These are phyloP conservation scores for Candolleomyces efflorescens DNA, from an alignment of 768 basidiomycete genomes.

Conservation along the genomic window DNA sequence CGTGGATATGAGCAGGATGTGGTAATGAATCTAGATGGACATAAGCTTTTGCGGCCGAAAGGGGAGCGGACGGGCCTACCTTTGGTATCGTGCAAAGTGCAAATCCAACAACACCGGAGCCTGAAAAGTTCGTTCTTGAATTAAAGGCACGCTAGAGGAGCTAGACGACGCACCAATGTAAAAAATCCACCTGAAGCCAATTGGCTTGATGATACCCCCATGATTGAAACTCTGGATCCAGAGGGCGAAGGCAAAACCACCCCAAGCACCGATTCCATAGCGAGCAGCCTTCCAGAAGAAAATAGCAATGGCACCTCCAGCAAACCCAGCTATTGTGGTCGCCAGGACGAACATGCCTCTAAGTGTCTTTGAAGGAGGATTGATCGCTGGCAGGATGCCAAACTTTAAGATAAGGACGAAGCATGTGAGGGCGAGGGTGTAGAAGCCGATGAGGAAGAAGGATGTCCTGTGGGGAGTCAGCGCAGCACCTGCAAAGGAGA, in stretches of 20 bases:
- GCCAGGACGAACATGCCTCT: constrained; percentile 91
- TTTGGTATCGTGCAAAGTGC: constrained; percentile 80
- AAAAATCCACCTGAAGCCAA: constrained; percentile 86
- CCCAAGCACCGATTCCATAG: constrained; percentile 80
- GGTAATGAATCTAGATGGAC: constrained; percentile 63
- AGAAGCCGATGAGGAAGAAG: constrained; percentile 91
- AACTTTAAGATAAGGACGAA: constrained; percentile 84
- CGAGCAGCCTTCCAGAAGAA: constrained; percentile 92
- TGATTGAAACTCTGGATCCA: constrained; percentile 84
- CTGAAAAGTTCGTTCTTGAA: constrained; percentile 32
- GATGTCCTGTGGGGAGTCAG: constrained; percentile 61
- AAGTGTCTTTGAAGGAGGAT: constrained; percentile 72
- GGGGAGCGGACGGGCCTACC: constrained; percentile 25
- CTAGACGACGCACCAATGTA: constrained; percentile 58
- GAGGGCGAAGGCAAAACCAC: constrained; percentile 82
- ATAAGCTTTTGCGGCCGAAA: constrained; percentile 15
- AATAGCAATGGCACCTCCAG: constrained; percentile 81
- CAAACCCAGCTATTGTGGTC: constrained; percentile 71
- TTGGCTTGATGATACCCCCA: constrained; percentile 74
- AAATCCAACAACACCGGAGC: constrained; percentile 72
- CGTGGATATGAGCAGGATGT: constrained; percentile 81
- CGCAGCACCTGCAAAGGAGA: background rate
- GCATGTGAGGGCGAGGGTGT: constrained; percentile 81
- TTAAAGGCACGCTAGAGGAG: constrained; percentile 7
- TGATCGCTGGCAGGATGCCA: constrained; percentile 80